Evolutionary conservation across 805 yeast species (phyloP), one percentile per base, ranked within the genome.

Genomic region (Nakazawaea wyomingensis): DNA sequence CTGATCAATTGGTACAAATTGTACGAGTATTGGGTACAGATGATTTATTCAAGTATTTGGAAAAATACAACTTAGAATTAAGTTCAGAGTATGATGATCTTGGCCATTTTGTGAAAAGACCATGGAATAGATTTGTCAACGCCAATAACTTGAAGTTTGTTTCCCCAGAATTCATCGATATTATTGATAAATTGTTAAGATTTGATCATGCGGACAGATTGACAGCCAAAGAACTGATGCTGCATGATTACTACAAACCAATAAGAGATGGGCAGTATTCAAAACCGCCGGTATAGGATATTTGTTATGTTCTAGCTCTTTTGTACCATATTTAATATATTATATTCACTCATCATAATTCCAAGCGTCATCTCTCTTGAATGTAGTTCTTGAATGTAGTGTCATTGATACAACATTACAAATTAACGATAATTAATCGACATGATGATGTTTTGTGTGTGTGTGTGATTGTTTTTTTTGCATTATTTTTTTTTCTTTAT

Each of bases 1-100:
- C 85, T 34, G 96, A 90, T 62, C 97, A 90, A 61, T 69, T 90
- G 52, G 88, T 90, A 39, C 91, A 90, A 60, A 90, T 90, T 50
- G 89, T 86, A 4, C 76, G 88, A 51, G 89, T 90, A 1, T 66
- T 90, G 54, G 97, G 97, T 2, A 85, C 96, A 1, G 90, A 85
- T 42, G 87, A 82, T 46, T 70, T 90, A 47, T 74, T 76, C 61
- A 67, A 66, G 31, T 90, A 89, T 59, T 65, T 85, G 54, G 60
- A 68, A 28, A 88, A 82, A 61, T 90, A 90, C 59, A 78, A 82
- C 26, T 67, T 90, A 44, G 72, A 71, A 43, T 67, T 90, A 48
- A 82, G 89, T 44, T 68, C 72, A 29, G 95, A 89, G 57, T 88
- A 85, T 60, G 84, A 82, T 52, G 85, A 82, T 42, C 69, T 82